Percentiles rank a stretch among this genome's conserved stretches.
Evolutionary conservation across 2,329 filamentous ascomycete genomes (phyloP).

Genomic region (Colletotrichum sp.): DNA sequence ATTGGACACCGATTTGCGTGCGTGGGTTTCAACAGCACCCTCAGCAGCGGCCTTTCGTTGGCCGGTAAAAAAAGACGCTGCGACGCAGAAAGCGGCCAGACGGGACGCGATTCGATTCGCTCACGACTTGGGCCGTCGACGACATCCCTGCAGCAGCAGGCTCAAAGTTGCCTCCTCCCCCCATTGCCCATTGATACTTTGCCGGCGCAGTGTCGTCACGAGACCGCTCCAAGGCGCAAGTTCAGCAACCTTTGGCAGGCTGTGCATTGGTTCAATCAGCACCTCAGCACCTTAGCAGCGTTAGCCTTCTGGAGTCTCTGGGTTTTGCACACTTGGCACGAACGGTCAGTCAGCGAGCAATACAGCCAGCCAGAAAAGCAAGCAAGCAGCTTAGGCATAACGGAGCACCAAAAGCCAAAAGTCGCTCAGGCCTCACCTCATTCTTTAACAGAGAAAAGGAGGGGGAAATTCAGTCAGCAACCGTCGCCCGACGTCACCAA

Average conservation of each 20-base stretch:
- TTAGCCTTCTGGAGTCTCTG: not conserved
- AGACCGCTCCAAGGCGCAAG: not conserved
- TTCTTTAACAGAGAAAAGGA: not conserved
- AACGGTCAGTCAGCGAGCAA: not conserved
- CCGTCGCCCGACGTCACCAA: not conserved
- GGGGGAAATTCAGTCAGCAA: not conserved
- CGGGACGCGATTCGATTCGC: conserved; percentile 2
- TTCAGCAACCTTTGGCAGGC: not conserved
- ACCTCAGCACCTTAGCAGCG: not conserved
- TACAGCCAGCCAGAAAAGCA: not conserved
- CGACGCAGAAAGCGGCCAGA: not conserved
- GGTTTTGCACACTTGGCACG: not conserved
- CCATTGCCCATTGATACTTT: not conserved
- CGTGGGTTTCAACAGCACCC: not conserved
- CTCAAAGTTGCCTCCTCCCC: not conserved
- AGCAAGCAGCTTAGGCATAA: not conserved
- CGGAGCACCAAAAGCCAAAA: not conserved
- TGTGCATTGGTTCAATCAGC: not conserved
- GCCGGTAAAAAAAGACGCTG: conserved; percentile 5
- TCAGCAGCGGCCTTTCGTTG: not conserved
- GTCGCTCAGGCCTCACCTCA: not conserved
- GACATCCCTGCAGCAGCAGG: not conserved
- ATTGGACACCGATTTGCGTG: not conserved
- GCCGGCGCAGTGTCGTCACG: not conserved
- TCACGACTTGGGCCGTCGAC: not conserved